Evolutionary conservation across 2,329 filamentous ascomycete species (phyloP).

Genomic region (Phoma herbarum): DNA sequence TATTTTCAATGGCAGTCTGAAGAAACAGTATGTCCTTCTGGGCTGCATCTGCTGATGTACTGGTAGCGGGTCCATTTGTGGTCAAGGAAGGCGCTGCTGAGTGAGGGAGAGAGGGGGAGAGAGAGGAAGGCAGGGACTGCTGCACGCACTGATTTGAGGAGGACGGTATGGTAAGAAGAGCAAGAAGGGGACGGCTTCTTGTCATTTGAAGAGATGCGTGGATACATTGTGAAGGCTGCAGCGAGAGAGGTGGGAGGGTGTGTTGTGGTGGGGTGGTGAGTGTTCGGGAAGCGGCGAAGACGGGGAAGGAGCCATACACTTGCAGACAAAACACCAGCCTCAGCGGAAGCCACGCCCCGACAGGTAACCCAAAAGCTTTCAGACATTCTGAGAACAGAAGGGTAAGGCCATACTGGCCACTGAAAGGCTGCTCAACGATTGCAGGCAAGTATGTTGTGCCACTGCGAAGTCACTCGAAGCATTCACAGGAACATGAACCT

Average conservation of each 20-base stretch:
- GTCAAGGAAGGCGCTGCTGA: background rate
- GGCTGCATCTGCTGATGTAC: background rate
- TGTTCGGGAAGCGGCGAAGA: background rate
- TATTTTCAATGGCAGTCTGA: too few relatives aligned
- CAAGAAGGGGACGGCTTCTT: background rate
- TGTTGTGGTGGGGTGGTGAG: background rate
- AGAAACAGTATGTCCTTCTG: background rate
- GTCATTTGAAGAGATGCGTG: background rate
- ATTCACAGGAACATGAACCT: conserved; percentile 2
- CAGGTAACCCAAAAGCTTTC: background rate
- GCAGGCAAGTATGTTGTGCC: background rate
- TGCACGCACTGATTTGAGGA: background rate
- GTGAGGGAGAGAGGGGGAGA: too few relatives aligned
- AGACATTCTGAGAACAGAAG: background rate
- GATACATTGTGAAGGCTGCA: background rate
- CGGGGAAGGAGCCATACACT: background rate
- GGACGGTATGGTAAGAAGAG: background rate
- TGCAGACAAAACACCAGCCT: background rate
- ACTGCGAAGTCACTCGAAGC: too few relatives aligned
- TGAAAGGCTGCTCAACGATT: background rate
- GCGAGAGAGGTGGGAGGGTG: background rate
- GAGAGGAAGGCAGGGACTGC: background rate
- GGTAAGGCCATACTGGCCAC: background rate
- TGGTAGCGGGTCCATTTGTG: background rate
- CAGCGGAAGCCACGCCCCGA: background rate